These are phyloP conservation scores for Nymphaea colorata DNA, from an alignment of 164 flowering plant genomes.

Conservation along the genomic window DNA sequence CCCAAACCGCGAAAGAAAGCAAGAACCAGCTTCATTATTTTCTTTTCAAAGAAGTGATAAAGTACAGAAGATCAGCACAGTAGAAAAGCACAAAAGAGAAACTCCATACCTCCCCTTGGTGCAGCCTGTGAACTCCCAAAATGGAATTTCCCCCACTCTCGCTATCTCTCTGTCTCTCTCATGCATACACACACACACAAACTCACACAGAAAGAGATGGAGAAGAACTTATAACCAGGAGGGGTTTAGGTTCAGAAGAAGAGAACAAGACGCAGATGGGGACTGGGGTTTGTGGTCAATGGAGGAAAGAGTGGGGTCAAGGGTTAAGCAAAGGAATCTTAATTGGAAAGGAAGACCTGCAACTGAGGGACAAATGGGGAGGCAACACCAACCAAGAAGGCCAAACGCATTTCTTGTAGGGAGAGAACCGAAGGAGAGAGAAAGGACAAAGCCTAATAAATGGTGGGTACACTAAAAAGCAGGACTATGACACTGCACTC, in stretches of 20 bases:
- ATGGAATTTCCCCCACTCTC: background rate
- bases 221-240: background rate
- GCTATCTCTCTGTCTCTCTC: background rate
- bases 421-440: slow-evolving; percentile 16
- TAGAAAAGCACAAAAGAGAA: background rate
- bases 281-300: background rate
- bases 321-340: slow-evolving; percentile 24
- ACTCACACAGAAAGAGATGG: background rate
- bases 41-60: background rate
- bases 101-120: background rate
- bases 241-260: background rate
- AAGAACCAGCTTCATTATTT: background rate
- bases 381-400: background rate
- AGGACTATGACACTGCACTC: slow-evolving; percentile 9
- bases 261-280: background rate
- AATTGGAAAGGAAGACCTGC: slow-evolving; percentile 9
- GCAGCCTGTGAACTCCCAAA: too few species aligned
- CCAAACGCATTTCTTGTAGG: background rate
- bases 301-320: background rate
- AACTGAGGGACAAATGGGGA: slow-evolving; percentile 15
- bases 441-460: slow-evolving; percentile 38
- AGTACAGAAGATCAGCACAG: background rate
- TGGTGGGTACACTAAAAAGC: slow-evolving; percentile 13
- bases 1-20: background rate
- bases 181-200: background rate